These are phyloP conservation scores for Emergomyces africanus DNA, from an alignment of 2,329 filamentous ascomycete genomes.

Conservation along the genomic window DNA sequence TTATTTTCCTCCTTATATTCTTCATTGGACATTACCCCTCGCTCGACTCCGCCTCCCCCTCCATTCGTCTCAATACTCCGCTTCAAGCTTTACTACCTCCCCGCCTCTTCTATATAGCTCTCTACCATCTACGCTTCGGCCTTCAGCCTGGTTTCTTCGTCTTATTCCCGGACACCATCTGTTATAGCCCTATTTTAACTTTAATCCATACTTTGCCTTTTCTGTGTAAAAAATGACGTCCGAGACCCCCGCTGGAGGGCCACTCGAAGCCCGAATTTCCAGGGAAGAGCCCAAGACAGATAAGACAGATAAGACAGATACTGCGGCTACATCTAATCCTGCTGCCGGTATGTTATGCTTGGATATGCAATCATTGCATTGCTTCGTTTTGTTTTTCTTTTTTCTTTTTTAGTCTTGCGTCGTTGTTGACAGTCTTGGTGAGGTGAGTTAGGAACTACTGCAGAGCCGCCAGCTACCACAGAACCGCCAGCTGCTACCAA, in stretches of 20 bases:
- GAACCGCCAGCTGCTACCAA: slow-evolving; percentile 12
- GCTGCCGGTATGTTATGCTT: neutral
- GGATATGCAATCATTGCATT: neutral
- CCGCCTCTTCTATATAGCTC: neutral
- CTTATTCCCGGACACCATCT: neutral
- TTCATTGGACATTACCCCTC: no score
- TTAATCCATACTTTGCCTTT: slow-evolving; percentile 1
- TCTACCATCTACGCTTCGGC: neutral
- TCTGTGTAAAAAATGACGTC: slow-evolving; percentile 25
- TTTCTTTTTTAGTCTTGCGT: slow-evolving; percentile 12
- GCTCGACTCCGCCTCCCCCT: no score
- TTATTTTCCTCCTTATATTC: neutral
- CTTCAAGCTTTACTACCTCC: neutral
- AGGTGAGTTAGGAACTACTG: neutral
- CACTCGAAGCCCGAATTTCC: slow-evolving; percentile 38
- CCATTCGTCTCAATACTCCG: neutral
- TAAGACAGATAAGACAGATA: slow-evolving; percentile 4
- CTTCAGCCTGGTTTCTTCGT: neutral
- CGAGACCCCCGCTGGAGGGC: slow-evolving; percentile 24
- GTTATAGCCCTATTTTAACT: neutral
- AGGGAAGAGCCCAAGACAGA: slow-evolving; percentile 22
- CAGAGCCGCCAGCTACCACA: slow-evolving; percentile 3
- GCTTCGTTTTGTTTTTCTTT: no score
- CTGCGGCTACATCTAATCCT: neutral
- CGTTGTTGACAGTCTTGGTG: neutral